Evolutionary conservation across 192 early-diverging fungal species (phyloP), one percentile per base, ranked within the genome.

Genomic region (Podila horticola): DNA sequence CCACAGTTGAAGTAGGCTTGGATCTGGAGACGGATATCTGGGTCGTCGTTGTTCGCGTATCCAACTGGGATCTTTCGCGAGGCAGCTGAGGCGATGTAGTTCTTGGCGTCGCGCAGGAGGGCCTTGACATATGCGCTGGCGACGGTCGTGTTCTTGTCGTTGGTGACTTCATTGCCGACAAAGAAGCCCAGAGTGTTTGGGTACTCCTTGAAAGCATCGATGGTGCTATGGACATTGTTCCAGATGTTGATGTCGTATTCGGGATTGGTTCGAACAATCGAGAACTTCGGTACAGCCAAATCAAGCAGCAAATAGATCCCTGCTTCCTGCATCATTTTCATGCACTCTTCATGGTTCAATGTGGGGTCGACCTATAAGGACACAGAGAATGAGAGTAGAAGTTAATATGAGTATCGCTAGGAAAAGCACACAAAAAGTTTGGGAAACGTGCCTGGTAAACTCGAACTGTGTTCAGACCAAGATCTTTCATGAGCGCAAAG

Each of bases 251-350:
- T 79, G 66, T 86, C 82, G 71, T 92, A 94, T 34, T 82, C 72
- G n/a, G 93, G 92, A 36, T 79, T 62, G 55, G 75, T 82, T 45
- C 93, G 93, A 69, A 93, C 89, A 71, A 94, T 89, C 13, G 91
- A 85, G 59, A 87, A 71, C 28, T 82, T 86, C 50, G 91, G 89
- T 2, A 85, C 86, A 59, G 83, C 81, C 55, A 94, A 75, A 83
- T 94, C 93, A 11, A 93, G 84, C 57, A 95, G 71, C 26, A 94
- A 84, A 67, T 95, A 95, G 59, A 95, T 93, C 10, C 92, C 90
- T n/a, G 83, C 84, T 19, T 88, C 84, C 5, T 82, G 84, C 22
- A 95, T 82, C 38, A 82, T 73, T 62, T 87, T 86, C 93, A 95
- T 95, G 76, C 91, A 95, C 22, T 85, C 84, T 73, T 93, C 90